These are phyloP conservation scores for Sporisorium iseilematis-ciliati DNA, from an alignment of 1,284 basidiomycete species.

Conservation along the genomic window DNA sequence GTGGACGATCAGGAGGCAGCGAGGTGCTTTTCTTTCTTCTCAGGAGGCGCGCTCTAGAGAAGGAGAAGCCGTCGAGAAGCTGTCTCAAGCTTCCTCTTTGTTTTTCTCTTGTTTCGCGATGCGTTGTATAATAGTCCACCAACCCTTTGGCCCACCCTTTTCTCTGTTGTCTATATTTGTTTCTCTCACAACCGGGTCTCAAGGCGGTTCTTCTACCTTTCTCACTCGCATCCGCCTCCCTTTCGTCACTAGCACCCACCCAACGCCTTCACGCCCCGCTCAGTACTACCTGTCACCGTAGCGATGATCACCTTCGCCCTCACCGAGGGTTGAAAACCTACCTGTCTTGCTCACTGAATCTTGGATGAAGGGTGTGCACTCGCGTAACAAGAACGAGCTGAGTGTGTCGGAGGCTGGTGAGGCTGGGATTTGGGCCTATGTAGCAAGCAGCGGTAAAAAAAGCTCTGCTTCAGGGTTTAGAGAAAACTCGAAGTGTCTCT, in stretches of 20 bases:
- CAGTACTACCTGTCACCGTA: background rate
- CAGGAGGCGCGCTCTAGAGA: constrained; percentile 2
- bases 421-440: too few relatives aligned
- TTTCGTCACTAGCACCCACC: background rate
- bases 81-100: background rate
- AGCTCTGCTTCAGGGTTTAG: background rate
- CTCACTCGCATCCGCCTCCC: constrained; percentile 6
- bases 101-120: constrained; percentile 26
- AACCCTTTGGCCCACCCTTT: constrained; percentile 3
- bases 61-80: constrained; percentile 1
- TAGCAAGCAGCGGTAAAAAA: background rate
- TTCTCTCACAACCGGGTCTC: constrained; percentile 8
- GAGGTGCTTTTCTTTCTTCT: background rate
- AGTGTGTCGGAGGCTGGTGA: too few relatives aligned
- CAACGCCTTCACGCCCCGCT: background rate
- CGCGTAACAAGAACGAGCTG: background rate
- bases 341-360: background rate
- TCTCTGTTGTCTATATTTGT: constrained; percentile 1
- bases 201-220: constrained; percentile 13
- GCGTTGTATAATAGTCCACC: constrained; percentile 37
- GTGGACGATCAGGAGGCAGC: constrained; percentile 7
- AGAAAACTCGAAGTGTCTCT: too few relatives aligned
- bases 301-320: constrained; percentile 2
- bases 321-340: background rate
- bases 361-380: background rate